Base-by-base conservation (phyloP, 208 protist genomes). In the Herpetomonas muscarum region DNA sequence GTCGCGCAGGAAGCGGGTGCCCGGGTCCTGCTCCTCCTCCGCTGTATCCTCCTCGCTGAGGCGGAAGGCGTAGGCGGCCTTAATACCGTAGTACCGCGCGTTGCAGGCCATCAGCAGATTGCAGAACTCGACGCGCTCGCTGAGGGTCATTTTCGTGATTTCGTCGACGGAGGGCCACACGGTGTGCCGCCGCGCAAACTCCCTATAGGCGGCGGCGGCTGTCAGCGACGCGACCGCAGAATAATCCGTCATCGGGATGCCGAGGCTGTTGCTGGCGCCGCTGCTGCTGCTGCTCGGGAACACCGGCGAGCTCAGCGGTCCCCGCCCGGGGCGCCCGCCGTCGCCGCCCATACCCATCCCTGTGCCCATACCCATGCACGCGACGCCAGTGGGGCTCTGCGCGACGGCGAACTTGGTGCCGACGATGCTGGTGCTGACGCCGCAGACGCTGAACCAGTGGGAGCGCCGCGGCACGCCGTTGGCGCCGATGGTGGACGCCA, bases 361-460 rank as follows among this genome's bases (percentile, higher is more conserved):
- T n/a, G n/a, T n/a, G n/a, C n/a, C n/a, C n/a, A n/a, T n/a, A n/a
- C n/a, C n/a, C n/a, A n/a, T n/a, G n/a, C n/a, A n/a, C n/a, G n/a
- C n/a, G n/a, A n/a, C n/a, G n/a, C n/a, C n/a, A n/a, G n/a, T n/a
- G n/a, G n/a, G n/a, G n/a, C n/a, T n/a, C n/a, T n/a, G n/a, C n/a
- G n/a, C n/a, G n/a, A n/a, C n/a, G n/a, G n/a, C n/a, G n/a, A n/a
- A n/a, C n/a, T n/a, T n/a, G n/a, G n/a, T n/a, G n/a, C n/a, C n/a
- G n/a, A n/a, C n/a, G n/a, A n/a, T n/a, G n/a, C n/a, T n/a, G n/a
- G 46, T 64, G 42, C 60, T 66, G 37, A 79, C 48, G 21, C 70
- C 64, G 39, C 53, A 64, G 2, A 78, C 67, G 53, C 61, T 70
- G 62, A 83, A 83, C 76, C 76, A 83, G 55, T 83, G 76, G 22